Evolutionary conservation across 2,329 filamentous ascomycete genomes (phyloP).

Genomic region (Fusarium piperis): DNA sequence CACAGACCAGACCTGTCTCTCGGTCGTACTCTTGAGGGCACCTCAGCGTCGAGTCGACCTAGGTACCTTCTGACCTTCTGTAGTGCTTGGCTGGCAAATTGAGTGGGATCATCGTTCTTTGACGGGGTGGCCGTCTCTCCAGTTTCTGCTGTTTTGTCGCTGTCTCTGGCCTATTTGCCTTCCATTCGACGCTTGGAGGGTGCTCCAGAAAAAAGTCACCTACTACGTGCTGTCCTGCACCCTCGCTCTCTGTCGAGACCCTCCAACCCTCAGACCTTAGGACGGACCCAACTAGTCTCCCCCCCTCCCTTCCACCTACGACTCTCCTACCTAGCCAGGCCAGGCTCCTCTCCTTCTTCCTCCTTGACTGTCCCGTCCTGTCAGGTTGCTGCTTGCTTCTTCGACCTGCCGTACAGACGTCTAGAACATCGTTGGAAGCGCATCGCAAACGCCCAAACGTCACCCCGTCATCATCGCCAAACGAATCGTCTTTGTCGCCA

Average conservation of each 20-base stretch:
- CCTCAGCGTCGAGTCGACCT: conserved; percentile 4
- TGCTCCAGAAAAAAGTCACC: conserved; percentile 4
- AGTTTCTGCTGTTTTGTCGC: conserved; percentile 9
- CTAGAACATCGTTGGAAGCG: conserved; percentile 2
- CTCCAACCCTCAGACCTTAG: conserved; percentile 8
- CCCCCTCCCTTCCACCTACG: background rate
- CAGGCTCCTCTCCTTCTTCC: background rate
- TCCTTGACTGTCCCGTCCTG: background rate
- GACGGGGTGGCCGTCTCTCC: conserved; percentile 4
- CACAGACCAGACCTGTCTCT: conserved; percentile 28
- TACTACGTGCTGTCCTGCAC: background rate
- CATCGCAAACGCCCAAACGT: background rate
- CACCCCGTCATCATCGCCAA: conserved; percentile 2
- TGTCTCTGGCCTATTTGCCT: conserved; percentile 8
- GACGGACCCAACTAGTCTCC: conserved; percentile 1
- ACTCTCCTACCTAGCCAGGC: background rate
- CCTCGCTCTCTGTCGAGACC: background rate
- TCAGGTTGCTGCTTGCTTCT: background rate
- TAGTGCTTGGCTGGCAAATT: conserved; percentile 16
- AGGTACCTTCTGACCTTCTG: conserved; percentile 1
- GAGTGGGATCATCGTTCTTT: conserved; percentile 27
- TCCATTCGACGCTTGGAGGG: conserved; percentile 9
- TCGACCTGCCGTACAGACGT: background rate
- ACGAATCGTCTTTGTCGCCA: background rate
- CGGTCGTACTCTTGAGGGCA: conserved; percentile 13